These are phyloP conservation scores for Mycena indigotica DNA, from an alignment of 768 basidiomycete genomes.

Conservation along the genomic window DNA sequence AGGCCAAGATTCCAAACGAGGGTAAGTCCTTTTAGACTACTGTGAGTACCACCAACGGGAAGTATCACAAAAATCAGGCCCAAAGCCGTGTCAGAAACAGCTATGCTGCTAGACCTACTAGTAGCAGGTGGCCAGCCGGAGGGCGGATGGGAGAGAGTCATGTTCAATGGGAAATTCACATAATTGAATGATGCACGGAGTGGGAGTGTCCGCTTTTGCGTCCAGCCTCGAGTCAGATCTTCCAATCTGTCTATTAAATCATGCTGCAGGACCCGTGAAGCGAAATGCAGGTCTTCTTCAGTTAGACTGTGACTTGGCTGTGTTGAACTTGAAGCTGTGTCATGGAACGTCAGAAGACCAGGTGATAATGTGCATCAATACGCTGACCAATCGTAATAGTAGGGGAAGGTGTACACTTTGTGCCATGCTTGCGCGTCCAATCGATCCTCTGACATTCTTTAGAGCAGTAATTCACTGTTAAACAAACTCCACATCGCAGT, in stretches of 20 bases:
- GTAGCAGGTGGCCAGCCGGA: too few relatives aligned
- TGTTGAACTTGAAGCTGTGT: too few relatives aligned
- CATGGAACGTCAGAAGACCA: background rate
- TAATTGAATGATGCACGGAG: background rate
- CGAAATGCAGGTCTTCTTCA: background rate
- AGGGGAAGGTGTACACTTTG: background rate
- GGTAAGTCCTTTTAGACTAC: too few relatives aligned
- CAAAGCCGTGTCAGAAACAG: too few relatives aligned
- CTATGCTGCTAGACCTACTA: too few relatives aligned
- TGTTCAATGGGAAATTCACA: background rate
- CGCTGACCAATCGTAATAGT: background rate
- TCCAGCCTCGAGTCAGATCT: background rate
- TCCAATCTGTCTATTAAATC: background rate
- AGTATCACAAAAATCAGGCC: too few relatives aligned
- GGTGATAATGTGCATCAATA: background rate
- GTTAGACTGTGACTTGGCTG: too few relatives aligned
- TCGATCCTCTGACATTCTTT: background rate
- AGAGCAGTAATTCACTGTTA: conserved; percentile 4
- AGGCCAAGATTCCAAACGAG: too few relatives aligned
- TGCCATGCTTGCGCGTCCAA: background rate
- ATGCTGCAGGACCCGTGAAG: background rate
- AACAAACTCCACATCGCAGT: background rate
- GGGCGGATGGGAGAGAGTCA: too few relatives aligned
- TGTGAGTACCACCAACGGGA: too few relatives aligned
- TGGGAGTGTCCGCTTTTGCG: background rate